Evolutionary conservation across 2,329 filamentous ascomycete genomes (phyloP).

Genomic region (Aspergillus sp.): DNA sequence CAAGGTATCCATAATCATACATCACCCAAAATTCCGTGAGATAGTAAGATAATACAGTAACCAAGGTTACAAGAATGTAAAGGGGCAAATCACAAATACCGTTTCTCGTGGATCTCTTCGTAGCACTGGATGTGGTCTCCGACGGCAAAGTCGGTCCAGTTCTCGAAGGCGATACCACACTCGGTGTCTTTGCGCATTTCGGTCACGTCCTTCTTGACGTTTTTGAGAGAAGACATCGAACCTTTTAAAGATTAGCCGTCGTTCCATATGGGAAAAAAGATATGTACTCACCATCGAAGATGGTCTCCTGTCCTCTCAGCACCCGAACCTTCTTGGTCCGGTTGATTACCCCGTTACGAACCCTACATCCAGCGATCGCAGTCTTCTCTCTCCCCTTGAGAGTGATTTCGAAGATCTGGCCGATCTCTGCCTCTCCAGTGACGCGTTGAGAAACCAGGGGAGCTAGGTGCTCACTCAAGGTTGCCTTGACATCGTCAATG

Average conservation of each 20-base stretch:
- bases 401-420: constrained; percentile 80
- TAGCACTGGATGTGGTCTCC: constrained; percentile 89
- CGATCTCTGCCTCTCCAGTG: constrained; percentile 81
- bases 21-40: background rate
- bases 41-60: background rate
- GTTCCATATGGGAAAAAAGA: background rate
- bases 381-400: constrained; percentile 67
- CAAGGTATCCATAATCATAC: background rate
- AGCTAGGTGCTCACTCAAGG: constrained; percentile 67
- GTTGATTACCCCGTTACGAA: constrained; percentile 74
- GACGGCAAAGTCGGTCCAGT: constrained; percentile 71
- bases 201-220: constrained; percentile 84
- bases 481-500: constrained; percentile 49
- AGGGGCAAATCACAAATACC: constrained; percentile 41
- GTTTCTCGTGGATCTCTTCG: constrained; percentile 73
- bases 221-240: constrained; percentile 75
- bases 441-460: constrained; percentile 67
- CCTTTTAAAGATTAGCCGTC: constrained; percentile 50
- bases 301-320: constrained; percentile 63
- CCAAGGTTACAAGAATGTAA: constrained; percentile 6
- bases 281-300: constrained; percentile 73
- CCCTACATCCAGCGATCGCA: constrained; percentile 81
- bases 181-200: constrained; percentile 93
- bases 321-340: constrained; percentile 67
- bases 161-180: constrained; percentile 82